Evolutionary conservation across 2,329 filamentous ascomycete genomes (phyloP).

Genomic region (Cyclaneusma minus): DNA sequence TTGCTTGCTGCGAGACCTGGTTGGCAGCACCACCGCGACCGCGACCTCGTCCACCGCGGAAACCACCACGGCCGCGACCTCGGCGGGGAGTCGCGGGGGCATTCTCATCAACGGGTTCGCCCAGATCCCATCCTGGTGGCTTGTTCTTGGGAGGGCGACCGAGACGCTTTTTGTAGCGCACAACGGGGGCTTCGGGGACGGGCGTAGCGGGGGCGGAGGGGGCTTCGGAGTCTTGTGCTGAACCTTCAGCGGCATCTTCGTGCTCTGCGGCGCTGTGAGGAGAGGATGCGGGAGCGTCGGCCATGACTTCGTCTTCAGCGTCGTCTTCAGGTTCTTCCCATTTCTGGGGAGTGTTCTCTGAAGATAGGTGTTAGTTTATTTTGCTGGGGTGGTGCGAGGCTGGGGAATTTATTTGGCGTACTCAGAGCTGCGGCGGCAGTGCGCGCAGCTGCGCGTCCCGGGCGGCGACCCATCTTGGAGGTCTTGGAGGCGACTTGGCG

Average conservation of each 20-base stretch:
- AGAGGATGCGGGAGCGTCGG: constrained; percentile 20
- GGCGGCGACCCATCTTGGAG: constrained; percentile 26
- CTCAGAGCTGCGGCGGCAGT: constrained; percentile 36
- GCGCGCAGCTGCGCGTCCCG: constrained; percentile 36
- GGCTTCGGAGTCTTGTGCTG: constrained; percentile 32
- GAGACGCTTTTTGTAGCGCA: constrained; percentile 59
- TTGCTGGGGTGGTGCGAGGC: constrained; percentile 5
- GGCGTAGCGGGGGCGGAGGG: constrained; percentile 21
- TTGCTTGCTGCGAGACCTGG: constrained; percentile 67
- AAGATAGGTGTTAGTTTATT: constrained; percentile 3
- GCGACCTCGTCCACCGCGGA: constrained; percentile 48
- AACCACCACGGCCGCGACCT: constrained; percentile 43
- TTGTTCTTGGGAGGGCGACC: constrained; percentile 76
- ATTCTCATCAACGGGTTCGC: constrained; percentile 29
- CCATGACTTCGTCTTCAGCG: constrained; percentile 29
- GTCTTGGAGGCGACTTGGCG: constrained; percentile 2
- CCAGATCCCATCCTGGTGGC: constrained; percentile 59
- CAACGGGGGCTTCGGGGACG: constrained; percentile 28
- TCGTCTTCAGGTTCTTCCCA: constrained; percentile 27
- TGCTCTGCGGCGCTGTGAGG: constrained; percentile 22
- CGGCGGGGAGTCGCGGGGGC: constrained; percentile 42
- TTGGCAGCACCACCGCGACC: constrained; percentile 49
- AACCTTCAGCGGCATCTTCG: constrained; percentile 31
- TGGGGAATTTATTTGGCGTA: constrained; percentile 15
- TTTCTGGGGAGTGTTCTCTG: constrained; percentile 31